phyloP scores from a whole-genome alignment of 148 eudicot species.

The Chenopodium suecicum region DNA sequence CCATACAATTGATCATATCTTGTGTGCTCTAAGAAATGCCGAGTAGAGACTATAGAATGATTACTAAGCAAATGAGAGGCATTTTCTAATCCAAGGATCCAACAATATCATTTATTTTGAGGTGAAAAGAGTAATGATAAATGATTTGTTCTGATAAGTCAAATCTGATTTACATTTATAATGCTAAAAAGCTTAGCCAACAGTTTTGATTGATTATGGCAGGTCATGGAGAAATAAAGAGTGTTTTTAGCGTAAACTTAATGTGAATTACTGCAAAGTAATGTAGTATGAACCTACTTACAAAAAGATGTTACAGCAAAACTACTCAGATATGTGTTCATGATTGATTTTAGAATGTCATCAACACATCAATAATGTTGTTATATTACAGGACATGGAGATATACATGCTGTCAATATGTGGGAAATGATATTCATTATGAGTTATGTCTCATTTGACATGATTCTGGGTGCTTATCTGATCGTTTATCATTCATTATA shows the following conservation, averaged over 20 bases:
- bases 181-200: too few species aligned
- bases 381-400: constrained; percentile 61
- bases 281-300: too few species aligned
- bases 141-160: too few species aligned
- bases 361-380: neutral
- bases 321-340: too few species aligned
- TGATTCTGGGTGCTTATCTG: constrained; percentile 72
- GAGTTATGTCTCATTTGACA: constrained; percentile 75
- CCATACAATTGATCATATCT: too few species aligned
- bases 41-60: neutral
- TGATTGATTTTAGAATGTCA: neutral
- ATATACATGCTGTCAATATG: constrained; percentile 71
- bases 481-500: constrained; percentile 22
- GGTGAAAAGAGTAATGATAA: neutral
- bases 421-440: constrained; percentile 77
- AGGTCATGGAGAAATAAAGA: too few species aligned
- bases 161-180: too few species aligned
- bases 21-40: neutral
- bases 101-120: neutral
- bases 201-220: too few species aligned
- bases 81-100: neutral
- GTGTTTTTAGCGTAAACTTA: too few species aligned
- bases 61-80: neutral
- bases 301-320: too few species aligned
- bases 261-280: too few species aligned